phyloP scores from a whole-genome alignment of 306 rosid genomes.

The Quercus bicolor region DNA sequence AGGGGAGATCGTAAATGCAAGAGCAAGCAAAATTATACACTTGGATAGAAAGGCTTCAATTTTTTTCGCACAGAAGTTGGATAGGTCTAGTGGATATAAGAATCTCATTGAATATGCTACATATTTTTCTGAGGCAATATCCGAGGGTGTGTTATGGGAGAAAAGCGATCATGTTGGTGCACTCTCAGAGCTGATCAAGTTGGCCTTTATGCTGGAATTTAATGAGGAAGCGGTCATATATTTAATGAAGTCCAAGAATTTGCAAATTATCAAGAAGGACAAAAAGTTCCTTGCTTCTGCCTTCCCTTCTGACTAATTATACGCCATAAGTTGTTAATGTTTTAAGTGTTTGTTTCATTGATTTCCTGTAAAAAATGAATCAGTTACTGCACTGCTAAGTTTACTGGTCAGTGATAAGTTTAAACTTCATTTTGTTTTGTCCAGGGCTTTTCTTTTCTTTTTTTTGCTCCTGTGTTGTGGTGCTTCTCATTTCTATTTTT shows the following conservation, averaged over 20 bases:
- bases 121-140: no score
- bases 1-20: conserved; percentile 24
- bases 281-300: conserved; percentile 43
- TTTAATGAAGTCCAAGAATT: conserved; percentile 61
- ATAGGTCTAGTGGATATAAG: no score
- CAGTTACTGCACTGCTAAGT: not conserved
- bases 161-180: conserved; percentile 37
- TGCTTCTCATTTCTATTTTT: not conserved
- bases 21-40: conserved; percentile 31
- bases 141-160: conserved; percentile 20
- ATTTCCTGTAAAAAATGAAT: not conserved
- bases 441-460: no score
- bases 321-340: not conserved
- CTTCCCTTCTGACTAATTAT: conserved; percentile 31
- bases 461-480: not conserved
- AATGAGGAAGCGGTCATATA: conserved; percentile 46
- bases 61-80: conserved; percentile 21
- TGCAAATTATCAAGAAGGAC: conserved; percentile 62
- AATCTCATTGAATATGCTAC: no score
- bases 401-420: not conserved
- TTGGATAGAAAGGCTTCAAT: conserved; percentile 38
- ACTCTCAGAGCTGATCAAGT: conserved; percentile 57
- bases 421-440: not conserved
- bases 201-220: conserved; percentile 52
- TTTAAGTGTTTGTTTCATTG: not conserved